phyloP scores from a whole-genome alignment of 192 early-diverging fungal species.

The Chytriomyces sp. region DNA sequence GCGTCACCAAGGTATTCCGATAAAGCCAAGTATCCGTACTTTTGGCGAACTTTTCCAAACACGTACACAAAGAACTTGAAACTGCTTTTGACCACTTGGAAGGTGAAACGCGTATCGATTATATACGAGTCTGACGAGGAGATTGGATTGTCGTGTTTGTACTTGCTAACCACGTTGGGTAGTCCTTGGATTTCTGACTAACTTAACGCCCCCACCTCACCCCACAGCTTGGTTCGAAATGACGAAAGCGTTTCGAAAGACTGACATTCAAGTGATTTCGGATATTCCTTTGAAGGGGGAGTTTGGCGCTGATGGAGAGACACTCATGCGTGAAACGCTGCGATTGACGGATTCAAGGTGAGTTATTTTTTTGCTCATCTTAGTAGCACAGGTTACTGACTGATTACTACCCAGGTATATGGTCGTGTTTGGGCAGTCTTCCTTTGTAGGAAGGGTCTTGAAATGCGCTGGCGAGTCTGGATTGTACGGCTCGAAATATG shows the following conservation, averaged over 20 bases:
- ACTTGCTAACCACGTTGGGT: too few species aligned
- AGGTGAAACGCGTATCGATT: neutral
- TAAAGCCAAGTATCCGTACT: slow-evolving; percentile 16
- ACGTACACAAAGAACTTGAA: neutral
- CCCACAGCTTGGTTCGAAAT: neutral
- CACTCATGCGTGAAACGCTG: neutral
- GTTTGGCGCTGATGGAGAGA: neutral
- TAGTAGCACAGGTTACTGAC: too few species aligned
- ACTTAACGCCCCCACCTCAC: too few species aligned
- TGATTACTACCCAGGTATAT: too few species aligned
- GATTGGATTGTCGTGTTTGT: neutral
- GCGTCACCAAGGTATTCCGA: neutral
- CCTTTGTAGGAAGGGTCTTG: too few species aligned
- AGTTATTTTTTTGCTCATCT: neutral
- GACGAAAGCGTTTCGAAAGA: neutral
- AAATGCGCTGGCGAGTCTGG: too few species aligned
- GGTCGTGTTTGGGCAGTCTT: too few species aligned
- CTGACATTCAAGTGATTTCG: neutral
- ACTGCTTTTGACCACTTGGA: neutral
- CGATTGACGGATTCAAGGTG: neutral
- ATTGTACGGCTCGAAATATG: too few species aligned
- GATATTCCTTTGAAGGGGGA: neutral
- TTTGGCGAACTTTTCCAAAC: slow-evolving; percentile 8
- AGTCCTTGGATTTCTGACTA: too few species aligned
- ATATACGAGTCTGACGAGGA: neutral